phyloP scores from a whole-genome alignment of 2,329 filamentous ascomycete species.

The Colletotrichum sp. region DNA sequence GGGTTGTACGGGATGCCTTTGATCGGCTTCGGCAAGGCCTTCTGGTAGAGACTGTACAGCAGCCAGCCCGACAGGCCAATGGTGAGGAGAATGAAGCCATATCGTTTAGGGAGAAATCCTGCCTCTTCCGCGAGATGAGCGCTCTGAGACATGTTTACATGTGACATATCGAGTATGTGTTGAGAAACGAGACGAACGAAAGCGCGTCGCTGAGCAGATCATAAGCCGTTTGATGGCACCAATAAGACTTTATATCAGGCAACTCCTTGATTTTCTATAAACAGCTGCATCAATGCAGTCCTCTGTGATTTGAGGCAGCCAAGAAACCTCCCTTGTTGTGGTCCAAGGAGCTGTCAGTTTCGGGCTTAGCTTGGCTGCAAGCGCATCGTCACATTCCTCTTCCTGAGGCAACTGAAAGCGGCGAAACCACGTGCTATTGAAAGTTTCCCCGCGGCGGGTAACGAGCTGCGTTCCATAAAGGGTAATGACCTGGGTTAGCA shows the following conservation, averaged over 20 bases:
- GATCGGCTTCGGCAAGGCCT: conserved; percentile 18
- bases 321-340: not conserved
- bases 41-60: conserved; percentile 10
- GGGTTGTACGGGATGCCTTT: conserved; percentile 1
- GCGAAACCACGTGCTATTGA: not conserved
- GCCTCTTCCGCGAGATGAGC: not conserved
- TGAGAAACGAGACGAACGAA: not conserved
- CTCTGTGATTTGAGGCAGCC: not conserved
- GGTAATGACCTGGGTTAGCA: not conserved
- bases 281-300: not conserved
- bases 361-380: not conserved
- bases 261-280: fast-evolving
- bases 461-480: conserved; percentile 1
- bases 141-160: not conserved
- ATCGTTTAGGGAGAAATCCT: not conserved
- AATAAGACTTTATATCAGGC: not conserved
- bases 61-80: not conserved
- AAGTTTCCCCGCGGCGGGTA: not conserved
- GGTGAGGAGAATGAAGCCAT: not conserved
- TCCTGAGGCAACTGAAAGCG: not conserved
- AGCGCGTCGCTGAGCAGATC: fast-evolving
- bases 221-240: not conserved
- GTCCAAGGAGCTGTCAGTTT: not conserved
- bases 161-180: not conserved
- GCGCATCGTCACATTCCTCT: not conserved